Percentiles rank a stretch among this genome's conserved stretches.
phyloP scores from a whole-genome alignment of 345 rosid species.

The Psidium guajava region DNA sequence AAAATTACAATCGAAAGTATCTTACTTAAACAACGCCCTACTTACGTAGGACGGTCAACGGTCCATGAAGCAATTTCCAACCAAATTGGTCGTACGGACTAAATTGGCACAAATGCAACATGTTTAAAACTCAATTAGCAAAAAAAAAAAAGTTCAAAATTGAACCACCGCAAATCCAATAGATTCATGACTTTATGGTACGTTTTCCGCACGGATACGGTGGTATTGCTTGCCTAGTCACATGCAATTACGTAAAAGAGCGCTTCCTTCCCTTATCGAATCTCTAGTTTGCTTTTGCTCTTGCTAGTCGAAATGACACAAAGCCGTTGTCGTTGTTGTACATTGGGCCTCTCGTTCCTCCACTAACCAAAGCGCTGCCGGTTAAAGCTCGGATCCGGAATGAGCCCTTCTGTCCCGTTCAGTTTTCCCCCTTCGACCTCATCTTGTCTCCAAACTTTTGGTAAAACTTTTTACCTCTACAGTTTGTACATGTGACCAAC shows the following conservation, averaged over 20 bases:
- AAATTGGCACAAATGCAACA: too few relatives aligned
- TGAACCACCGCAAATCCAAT: too few relatives aligned
- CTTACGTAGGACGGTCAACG: too few relatives aligned
- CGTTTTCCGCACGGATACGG: too few relatives aligned
- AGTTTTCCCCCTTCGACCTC: not conserved
- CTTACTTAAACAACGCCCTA: too few relatives aligned
- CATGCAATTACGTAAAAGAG: not conserved
- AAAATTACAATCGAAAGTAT: too few relatives aligned
- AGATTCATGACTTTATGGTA: too few relatives aligned
- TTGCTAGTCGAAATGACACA: not conserved
- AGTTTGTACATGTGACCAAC: not conserved
- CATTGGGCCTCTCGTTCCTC: not conserved
- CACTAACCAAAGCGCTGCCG: not conserved
- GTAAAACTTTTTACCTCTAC: too few relatives aligned
- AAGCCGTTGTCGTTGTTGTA: not conserved
- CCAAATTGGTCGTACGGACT: too few relatives aligned
- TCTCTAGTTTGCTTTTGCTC: not conserved
- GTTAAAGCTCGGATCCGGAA: not conserved
- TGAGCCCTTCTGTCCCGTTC: not conserved
- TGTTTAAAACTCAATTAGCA: too few relatives aligned
- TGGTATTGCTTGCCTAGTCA: not conserved
- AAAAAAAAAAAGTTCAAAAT: too few relatives aligned
- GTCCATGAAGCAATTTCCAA: too few relatives aligned
- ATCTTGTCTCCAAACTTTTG: not conserved
- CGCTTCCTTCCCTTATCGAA: not conserved